These are phyloP conservation scores for Juncus effusus DNA, from an alignment of 176 grass and related monocot genomes.

Conservation along the genomic window DNA sequence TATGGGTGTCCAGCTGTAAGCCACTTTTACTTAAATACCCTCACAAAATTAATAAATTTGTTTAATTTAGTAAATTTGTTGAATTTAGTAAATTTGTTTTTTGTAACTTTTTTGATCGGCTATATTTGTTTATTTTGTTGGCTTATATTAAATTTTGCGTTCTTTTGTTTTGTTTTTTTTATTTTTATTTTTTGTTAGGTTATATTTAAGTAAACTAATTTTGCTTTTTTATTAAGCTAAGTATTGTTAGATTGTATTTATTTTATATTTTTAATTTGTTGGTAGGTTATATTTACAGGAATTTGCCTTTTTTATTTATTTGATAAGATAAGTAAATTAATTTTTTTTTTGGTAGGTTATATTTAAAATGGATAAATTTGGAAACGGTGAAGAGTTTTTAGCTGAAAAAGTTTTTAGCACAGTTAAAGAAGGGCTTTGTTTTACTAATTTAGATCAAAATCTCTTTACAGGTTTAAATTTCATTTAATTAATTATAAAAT, in stretches of 20 bases:
- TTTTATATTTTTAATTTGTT: no score
- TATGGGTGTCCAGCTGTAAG: slow-evolving; percentile 72
- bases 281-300: no score
- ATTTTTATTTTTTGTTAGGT: no score
- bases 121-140: no score
- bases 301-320: background rate
- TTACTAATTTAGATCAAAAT: slow-evolving; percentile 56
- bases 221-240: no score
- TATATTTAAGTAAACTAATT: no score
- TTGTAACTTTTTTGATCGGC: no score
- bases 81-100: no score
- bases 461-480: slow-evolving; percentile 61
- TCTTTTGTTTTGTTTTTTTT: no score
- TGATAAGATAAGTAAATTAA: background rate
- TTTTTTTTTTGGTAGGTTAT: slow-evolving; percentile 51
- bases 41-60: background rate
- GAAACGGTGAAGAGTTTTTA: slow-evolving; percentile 81
- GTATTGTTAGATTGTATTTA: no score
- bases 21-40: background rate
- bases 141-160: no score
- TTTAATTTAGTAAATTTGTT: no score
- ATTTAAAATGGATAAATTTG: slow-evolving; percentile 87
- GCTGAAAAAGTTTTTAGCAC: slow-evolving; percentile 44
- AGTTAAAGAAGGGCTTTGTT: slow-evolving; percentile 46
- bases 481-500: slow-evolving; percentile 12